Evolutionary conservation across 179 eudicot genomes (phyloP), one percentile per base, ranked within the genome.

Genomic region (Spergularia azorica): DNA sequence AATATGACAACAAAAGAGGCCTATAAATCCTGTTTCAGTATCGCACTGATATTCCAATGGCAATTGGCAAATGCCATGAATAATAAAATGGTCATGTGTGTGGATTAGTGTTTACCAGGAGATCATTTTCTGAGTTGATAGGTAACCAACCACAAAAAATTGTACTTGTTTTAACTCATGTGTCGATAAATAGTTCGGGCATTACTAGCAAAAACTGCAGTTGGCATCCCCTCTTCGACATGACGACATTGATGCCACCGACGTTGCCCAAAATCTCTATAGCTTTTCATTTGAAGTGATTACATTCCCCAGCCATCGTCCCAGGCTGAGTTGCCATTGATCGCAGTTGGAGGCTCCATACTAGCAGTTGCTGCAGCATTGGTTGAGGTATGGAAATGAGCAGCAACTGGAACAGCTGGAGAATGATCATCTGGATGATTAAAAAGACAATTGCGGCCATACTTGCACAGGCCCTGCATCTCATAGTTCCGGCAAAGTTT

Each of bases 401-500:
- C 78, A 66, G 75, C 74, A 11, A 18, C 72, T 56, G 82, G 69
- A 62, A 57, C 75, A 65, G 84, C 60, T 58, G 77, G 43, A 52
- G 84, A 65, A 73, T 58, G 16, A 38, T 58, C 21, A 54, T 79
- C 77, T 0, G 87, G 86, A 72, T 86, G 89, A 77, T 86, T 67
- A 77, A 79, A 86, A 50, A 81, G 71, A 70, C 89, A 83, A 21
- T 62, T 80, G 7, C 16, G 67, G 11, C 89, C 85, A 60, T 81
- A 81, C 62, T 81, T 82, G 87, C 89, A 86, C 16, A 60, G 76
- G 26, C 89, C 89, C 46, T 81, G 83, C 72, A 81, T 78, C 79
- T 86, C 85, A 67, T 86, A 86, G 73, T 86, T 74, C 74, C 87
- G 82, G 65, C 89, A 86, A 12, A 77, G 70, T 81, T 75, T 83